phyloP scores from a whole-genome alignment of 345 rosid genomes.

The Arabidopsis thaliana region TAIR10.1 NC_003070.9:2356501-2357000 shows the following conservation, averaged over 20 bases:
- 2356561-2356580: not conserved
- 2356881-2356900: not conserved
- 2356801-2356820: not conserved
- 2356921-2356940: not conserved
- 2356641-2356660: not conserved
- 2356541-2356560: not conserved
- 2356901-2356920: not conserved
- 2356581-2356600: not conserved
- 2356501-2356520: too few species aligned
- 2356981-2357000: slow-evolving; percentile 7
- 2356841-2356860: not conserved
- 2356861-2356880: not conserved
- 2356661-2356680: not conserved
- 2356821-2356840: not conserved
- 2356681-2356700: not conserved
- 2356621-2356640: too few species aligned
- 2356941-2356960: not conserved
- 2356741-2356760: not conserved
- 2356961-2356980: not conserved
- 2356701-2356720: not conserved
- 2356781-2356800: not conserved
- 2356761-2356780: not conserved
- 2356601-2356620: too few species aligned
- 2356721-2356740: not conserved
- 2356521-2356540: too few species aligned